Evolutionary conservation across 2,329 filamentous ascomycete species (phyloP), one percentile per base, ranked within the genome.

Genomic region (Teratosphaeria destructans): DNA sequence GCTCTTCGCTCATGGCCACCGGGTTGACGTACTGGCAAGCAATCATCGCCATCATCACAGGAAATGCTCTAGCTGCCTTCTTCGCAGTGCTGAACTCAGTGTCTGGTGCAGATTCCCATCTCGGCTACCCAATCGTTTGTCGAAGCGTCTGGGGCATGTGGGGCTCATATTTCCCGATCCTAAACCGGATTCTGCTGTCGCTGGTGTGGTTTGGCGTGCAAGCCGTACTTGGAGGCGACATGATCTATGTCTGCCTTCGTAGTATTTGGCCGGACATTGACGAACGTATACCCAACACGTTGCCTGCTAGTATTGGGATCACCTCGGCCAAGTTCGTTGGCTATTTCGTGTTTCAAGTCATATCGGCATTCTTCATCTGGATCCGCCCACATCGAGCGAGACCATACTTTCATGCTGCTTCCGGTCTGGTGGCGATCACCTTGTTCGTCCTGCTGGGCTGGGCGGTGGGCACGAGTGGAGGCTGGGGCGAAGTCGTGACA

Each of bases 21-120:
- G 75, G 76, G 23, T 66, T 78, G 5, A 69, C 70, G 5, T 74
- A 75, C 11, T 77, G 75, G 75, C 74, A 77, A 61, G 70, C 73
- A 2, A 66, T 76, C 52, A 67, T 75, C 53, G 70, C 72, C 49
- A 72, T 72, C 58, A 68, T 78, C 63, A 62, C 76, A 35, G 75
- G 72, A 11, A 75, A 78, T 62, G 61, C 80, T 73, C 77, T 81
- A 66, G 78, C 81, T 62, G 77, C 82, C 54, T 78, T 77, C 37
- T 76, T 82, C 52, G 82, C 86, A n/a, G 85, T 86, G 52, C 79
- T 81, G 12, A 69, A 71, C 63, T 81, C 83, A 29, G 78, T 81
- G 14, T 76, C 83, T 32, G 55, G 59, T 23, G 59, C 59, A 16
- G 59, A 59, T 47, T 61, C 52, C 35, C 59, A 61, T 32, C 58